Base-by-base conservation (phyloP, 805 yeast species). In the Komagataella mondaviorum region DNA sequence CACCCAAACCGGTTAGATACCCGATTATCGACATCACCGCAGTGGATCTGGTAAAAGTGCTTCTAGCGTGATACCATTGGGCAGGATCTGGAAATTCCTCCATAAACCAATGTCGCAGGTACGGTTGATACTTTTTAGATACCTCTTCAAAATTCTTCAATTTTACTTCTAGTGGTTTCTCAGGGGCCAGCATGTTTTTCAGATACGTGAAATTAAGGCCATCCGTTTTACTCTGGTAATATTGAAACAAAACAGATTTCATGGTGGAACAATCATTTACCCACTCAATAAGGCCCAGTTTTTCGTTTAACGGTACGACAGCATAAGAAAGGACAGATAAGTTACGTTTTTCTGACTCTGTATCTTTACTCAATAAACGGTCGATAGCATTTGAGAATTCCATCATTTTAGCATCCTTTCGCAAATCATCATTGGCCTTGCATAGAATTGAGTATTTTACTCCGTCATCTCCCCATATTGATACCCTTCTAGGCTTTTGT, bases 1-100 rank as follows among this genome's bases (percentile, higher is more conserved):
- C 99, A 22, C 99, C 99, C 49, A 93, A 73, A 6, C 99, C 99
- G 23, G 93, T 72, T 48, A 93, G 80, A 62, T 87, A 88, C 0
- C 99, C 99, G 4, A 91, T 96, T 72, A 93, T 88, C 0, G 97
- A 89, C 99, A 95, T 93, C 0, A 91, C 98, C 0, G 97, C 96
- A 23, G 85, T 72, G 0, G 96, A 81, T 51, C 95, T 72, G 0
- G 87, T 81, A 62, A 77, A 95, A 43, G 73, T 71, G 49, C 81
- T 83, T 51, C 98, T 69, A 1, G 91, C 86, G 46, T 75, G 73
- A 54, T 88, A 85, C 99, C 99, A 93, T 1, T 79, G 70, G 6
- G 81, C 77, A 0, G 98, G 96, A 56, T 90, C 96, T 0, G 97
- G 88, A 58, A 89, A 91, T 50, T 79, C 83, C 52, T 88, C 90